Conservation (phyloP, 2,329 filamentous ascomycete species). For the Onygena corvina region DNA sequence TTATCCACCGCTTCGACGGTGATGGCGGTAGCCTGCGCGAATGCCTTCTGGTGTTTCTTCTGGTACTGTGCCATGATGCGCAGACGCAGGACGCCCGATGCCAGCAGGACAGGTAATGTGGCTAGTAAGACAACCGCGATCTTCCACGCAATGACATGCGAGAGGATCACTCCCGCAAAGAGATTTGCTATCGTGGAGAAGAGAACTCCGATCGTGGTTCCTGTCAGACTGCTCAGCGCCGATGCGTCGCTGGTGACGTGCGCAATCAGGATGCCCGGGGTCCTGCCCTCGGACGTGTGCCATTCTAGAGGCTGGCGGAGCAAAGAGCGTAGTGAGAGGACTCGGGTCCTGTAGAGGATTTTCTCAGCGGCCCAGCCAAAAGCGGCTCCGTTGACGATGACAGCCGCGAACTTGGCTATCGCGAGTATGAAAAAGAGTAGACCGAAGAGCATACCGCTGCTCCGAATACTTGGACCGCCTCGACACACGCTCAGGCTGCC, state of each 20-base stretch:
- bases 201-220: slow-evolving; percentile 53
- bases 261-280: slow-evolving; percentile 46
- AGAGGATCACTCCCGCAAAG: slow-evolving; percentile 50
- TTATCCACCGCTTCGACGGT: slow-evolving; percentile 36
- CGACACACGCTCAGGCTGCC: slow-evolving; percentile 41
- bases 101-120: slow-evolving; percentile 52
- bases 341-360: slow-evolving; percentile 46
- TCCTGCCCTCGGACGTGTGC: slow-evolving; percentile 51
- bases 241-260: slow-evolving; percentile 55
- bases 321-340: slow-evolving; percentile 48
- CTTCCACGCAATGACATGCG: slow-evolving; percentile 57
- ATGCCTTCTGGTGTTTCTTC: slow-evolving; percentile 36
- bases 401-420: slow-evolving; percentile 43
- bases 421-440: slow-evolving; percentile 46
- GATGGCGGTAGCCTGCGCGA: slow-evolving; percentile 34
- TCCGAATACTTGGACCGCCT: slow-evolving; percentile 33
- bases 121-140: slow-evolving; percentile 57
- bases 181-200: slow-evolving; percentile 55
- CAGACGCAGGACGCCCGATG: slow-evolving; percentile 54
- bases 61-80: slow-evolving; percentile 47
- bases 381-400: slow-evolving; percentile 43
- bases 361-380: slow-evolving; percentile 48
- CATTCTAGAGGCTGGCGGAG: slow-evolving; percentile 52
- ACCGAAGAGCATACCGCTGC: slow-evolving; percentile 39
- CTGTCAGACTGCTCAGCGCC: slow-evolving; percentile 51